Base-by-base conservation (phyloP, 306 rosid species). In the Corylus heterophylla region DNA sequence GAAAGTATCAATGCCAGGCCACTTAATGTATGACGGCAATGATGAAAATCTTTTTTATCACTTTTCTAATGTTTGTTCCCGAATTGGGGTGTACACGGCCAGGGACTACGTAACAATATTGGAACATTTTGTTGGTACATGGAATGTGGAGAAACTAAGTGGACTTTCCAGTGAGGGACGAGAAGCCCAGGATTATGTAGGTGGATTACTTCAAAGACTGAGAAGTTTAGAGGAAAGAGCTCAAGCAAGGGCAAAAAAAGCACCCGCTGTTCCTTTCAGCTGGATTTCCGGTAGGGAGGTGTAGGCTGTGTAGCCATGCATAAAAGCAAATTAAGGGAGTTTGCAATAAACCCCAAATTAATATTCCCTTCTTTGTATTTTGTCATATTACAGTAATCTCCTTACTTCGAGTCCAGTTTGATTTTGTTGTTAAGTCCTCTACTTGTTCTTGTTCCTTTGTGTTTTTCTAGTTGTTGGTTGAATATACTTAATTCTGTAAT, bases 1-100 rank as follows among this genome's bases (percentile, higher is more conserved):
- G 92, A 91, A 91, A 75, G 85, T 93, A 39, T 69, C 93, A 12
- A 93, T 91, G 94, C 94, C 98, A 37, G 97, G 95, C 5, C 98
- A 93, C 82, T 83, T 91, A 69, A 93, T 91, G 98, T 93, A 86
- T 45, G 98, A 93, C 55, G 98, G 98, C 42, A 87, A 69, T 0
- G 95, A 91, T 0, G 88, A 91, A 76, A 79, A 81, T 77, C 88
- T 93, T 50, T 93, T 93, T 9, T 87, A 93, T 0, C 88, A 89
- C 88, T 93, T 86, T 58, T 86, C 97, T 0, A 74, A 90, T 0
- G 93, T 91, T 12, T 93, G 97, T 25, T 97, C 92, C 86, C 87
- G 90, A 71, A 78, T 93, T 29, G 93, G 97, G 49, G 89, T 91
- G 20, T 93, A 93, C 80, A 91, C 98, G 3, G 94, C 97, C 68